Base-by-base conservation (phyloP, 257 asterid genomes). In the Eustoma russellianum region DNA sequence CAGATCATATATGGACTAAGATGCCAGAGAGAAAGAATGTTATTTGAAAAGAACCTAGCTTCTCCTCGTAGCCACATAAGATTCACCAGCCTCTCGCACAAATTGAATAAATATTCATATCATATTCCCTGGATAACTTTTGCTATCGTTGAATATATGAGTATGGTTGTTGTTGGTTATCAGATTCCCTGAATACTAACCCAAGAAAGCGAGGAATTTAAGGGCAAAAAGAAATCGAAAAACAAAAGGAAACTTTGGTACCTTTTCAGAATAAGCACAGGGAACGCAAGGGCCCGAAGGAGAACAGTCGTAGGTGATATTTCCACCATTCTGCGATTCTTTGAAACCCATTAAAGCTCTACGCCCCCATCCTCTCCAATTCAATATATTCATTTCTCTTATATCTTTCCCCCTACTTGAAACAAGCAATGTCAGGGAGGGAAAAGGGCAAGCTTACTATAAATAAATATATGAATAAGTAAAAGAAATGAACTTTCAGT, bases 261-360 rank as follows among this genome's bases (percentile, higher is more conserved):
- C 98, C 98, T 87, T 91, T 63, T 87, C 98, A 52, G 94, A 61
- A 62, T 85, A 86, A 56, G 85, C 74, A 69, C 98, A 91, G 12
- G 90, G 88, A 45, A 91, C 75, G 66, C 98, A 91, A 57, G 98
- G 96, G 41, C 98, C 98, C 18, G 96, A 87, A 67, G 94, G 98
- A 47, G 96, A 82, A 77, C 98, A 91, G 63, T 84, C 96, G 54
- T 75, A 91, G 46, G 88, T 82, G 46, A 72, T 57, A 67, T 91
- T 91, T 72, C 94, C 91, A 60, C 96, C 96, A 70, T 55, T 72
- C 8, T 92, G 86, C 43, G 80, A 87, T 75, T 91, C 98, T 70
- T 79, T 91, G 50, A 87, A 67, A 45, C 93, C 68, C 92, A 76
- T 65, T 52, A 91, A 66, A 50, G 47, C 58, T 76, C 95, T 82